Conservation (phyloP, 345 rosid species). For the Physaria fendleri region DNA sequence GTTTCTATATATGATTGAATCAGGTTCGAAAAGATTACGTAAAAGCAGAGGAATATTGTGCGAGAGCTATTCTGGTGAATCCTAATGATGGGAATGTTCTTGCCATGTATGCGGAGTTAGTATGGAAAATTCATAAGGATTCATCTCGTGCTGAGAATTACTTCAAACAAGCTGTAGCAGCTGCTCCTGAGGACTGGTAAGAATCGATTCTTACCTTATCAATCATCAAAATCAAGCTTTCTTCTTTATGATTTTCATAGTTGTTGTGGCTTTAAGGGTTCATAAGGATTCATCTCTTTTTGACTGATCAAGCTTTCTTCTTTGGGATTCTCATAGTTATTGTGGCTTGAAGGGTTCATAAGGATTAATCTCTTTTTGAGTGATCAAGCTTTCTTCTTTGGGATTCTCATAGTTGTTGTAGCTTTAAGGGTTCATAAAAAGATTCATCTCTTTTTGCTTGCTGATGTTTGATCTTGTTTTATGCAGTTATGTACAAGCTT, state of each 20-base stretch:
- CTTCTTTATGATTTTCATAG: background rate
- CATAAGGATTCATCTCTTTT: too few species aligned
- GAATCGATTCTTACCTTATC: conserved; percentile 1
- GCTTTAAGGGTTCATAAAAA: too few species aligned
- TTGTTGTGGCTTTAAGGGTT: too few species aligned
- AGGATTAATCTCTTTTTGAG: too few species aligned
- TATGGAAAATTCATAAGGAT: conserved; percentile 71
- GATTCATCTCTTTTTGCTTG: too few species aligned
- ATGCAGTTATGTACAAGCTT: too few species aligned
- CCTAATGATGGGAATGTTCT: conserved; percentile 66
- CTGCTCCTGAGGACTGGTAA: conserved; percentile 82
- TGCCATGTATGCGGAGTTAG: conserved; percentile 76
- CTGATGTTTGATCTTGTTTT: too few species aligned
- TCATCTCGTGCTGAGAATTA: conserved; percentile 63
- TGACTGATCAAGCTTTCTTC: too few species aligned
- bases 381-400: too few species aligned
- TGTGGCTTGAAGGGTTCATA: too few species aligned
- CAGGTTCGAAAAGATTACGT: conserved; percentile 59
- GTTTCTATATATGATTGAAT: background rate
- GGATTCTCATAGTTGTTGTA: too few species aligned
- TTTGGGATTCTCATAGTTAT: too few species aligned
- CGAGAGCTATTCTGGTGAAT: conserved; percentile 59
- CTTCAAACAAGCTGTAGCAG: conserved; percentile 74
- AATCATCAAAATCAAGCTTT: background rate
- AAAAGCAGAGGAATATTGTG: conserved; percentile 83